Evolutionary conservation across 768 basidiomycete genomes (phyloP).

Genomic region (Serendipita sp.): DNA sequence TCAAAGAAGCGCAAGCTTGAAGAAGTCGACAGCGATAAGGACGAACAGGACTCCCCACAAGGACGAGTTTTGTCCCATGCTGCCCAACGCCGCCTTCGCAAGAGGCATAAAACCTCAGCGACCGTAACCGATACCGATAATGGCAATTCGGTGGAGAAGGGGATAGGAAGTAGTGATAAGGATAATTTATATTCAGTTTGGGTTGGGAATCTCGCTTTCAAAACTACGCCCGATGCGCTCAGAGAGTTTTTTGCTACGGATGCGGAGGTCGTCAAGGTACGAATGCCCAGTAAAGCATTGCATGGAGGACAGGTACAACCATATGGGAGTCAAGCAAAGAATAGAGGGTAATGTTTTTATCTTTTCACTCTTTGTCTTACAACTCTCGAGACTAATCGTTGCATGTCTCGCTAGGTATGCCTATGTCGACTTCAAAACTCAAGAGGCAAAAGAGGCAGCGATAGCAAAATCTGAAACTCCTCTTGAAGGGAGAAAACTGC

Average conservation of each 20-base stretch:
- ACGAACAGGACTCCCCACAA: neutral
- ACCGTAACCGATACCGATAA: neutral
- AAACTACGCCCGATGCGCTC: conserved; percentile 64
- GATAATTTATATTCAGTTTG: conserved; percentile 49
- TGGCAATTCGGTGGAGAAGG: neutral
- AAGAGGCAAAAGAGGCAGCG: conserved; percentile 56
- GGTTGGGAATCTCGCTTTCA: conserved; percentile 90
- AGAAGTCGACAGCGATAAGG: conserved; percentile 8
- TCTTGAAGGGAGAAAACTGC: conserved; percentile 67
- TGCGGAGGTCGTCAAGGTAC: conserved; percentile 52
- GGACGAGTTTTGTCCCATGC: conserved; percentile 55
- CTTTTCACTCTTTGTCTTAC: conserved; percentile 12
- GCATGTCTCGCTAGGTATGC: conserved; percentile 48
- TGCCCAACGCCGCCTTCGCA: conserved; percentile 31
- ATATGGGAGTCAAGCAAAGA: conserved; percentile 38
- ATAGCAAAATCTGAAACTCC: conserved; percentile 67
- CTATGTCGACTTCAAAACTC: conserved; percentile 81
- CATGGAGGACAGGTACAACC: neutral
- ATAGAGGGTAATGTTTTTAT: conserved; percentile 47
- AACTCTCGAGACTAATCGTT: conserved; percentile 11
- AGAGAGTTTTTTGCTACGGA: conserved; percentile 49
- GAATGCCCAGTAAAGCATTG: conserved; percentile 61
- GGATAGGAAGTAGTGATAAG: conserved; percentile 9
- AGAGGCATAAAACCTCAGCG: neutral
- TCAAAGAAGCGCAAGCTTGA: conserved; percentile 21